phyloP scores from a whole-genome alignment of 2,329 filamentous ascomycete genomes.

The Corynespora cassiicola region DNA sequence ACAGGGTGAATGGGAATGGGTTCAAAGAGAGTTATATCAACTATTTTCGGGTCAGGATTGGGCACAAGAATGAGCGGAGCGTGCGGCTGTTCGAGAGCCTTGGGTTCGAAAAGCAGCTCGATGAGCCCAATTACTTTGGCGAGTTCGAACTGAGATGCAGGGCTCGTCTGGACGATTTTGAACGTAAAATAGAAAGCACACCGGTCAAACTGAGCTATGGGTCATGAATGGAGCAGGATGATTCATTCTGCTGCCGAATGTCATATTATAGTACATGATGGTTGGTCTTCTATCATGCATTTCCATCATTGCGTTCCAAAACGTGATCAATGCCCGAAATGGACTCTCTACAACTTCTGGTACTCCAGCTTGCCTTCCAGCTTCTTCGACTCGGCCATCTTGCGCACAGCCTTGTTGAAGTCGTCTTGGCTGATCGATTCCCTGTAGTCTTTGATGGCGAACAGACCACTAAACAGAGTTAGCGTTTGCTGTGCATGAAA shows the following conservation, averaged over 20 bases:
- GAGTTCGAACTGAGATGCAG: constrained; percentile 68
- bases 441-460: constrained; percentile 97
- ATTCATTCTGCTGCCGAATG: constrained; percentile 14
- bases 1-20: constrained; percentile 16
- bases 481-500: constrained; percentile 17
- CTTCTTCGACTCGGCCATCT: constrained; percentile 98
- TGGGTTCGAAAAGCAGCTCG: constrained; percentile 60
- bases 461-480: constrained; percentile 72
- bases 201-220: too few relatives aligned
- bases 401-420: constrained; percentile 98
- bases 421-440: constrained; percentile 98
- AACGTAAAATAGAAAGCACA: too few relatives aligned
- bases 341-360: constrained; percentile 76
- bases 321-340: neutral
- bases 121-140: constrained; percentile 69
- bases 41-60: constrained; percentile 68
- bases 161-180: too few relatives aligned
- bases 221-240: too few relatives aligned
- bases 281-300: constrained; percentile 23
- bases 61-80: constrained; percentile 62
- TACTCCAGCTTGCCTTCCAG: constrained; percentile 98
- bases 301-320: constrained; percentile 19
- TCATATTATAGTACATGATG: constrained; percentile 35
- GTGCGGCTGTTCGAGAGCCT: constrained; percentile 66
- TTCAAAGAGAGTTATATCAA: constrained; percentile 34